Evolutionary conservation across 306 rosid genomes (phyloP).

Genomic region (Cyamopsis tetragonoloba): DNA sequence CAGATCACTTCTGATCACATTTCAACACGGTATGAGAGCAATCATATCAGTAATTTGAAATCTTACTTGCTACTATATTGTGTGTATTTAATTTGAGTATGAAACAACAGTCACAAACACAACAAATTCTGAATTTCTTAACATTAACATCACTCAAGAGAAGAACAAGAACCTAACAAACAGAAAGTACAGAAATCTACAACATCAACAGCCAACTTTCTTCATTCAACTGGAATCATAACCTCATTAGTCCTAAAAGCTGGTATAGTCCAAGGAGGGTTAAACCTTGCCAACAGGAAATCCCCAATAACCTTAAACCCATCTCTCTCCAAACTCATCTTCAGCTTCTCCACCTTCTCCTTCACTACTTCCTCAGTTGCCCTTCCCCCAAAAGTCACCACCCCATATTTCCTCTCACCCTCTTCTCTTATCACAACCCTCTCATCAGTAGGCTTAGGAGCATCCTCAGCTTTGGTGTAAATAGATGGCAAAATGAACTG

Average conservation of each 20-base stretch:
- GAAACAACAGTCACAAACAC: neutral
- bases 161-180: neutral
- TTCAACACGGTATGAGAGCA: too few relatives aligned
- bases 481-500: constrained; percentile 59
- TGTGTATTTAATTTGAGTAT: neutral
- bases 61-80: neutral
- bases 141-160: neutral
- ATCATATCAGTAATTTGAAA: too few relatives aligned
- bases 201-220: neutral
- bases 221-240: constrained; percentile 74
- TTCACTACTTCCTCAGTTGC: constrained; percentile 60
- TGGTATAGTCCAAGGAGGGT: constrained; percentile 84
- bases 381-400: constrained; percentile 64
- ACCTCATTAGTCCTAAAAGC: constrained; percentile 74
- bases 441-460: constrained; percentile 78
- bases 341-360: constrained; percentile 62
- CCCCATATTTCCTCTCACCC: constrained; percentile 69
- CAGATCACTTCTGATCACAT: too few relatives aligned
- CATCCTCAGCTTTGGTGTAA: constrained; percentile 69
- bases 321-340: constrained; percentile 63
- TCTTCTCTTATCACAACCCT: constrained; percentile 72
- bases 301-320: constrained; percentile 68
- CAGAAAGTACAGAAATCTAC: neutral
- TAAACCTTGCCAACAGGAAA: constrained; percentile 72
- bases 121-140: neutral